Conservation (phyloP, 2,329 filamentous ascomycete genomes). For the Cephalotrichum gorgonifer region DNA sequence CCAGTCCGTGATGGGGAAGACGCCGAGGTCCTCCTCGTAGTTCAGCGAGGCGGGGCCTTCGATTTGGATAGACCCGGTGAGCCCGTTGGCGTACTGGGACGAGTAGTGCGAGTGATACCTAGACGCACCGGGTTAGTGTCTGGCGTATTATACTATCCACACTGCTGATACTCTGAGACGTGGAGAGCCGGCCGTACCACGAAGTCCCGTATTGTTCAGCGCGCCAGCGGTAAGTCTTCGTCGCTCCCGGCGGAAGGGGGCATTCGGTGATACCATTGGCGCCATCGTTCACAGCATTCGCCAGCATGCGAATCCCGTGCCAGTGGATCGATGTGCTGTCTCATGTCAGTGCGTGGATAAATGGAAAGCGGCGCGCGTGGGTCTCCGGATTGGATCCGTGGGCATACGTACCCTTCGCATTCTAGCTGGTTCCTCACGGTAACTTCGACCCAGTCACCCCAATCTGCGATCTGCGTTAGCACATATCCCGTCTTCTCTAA, state of each 20-base stretch:
- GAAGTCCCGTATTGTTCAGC: conserved; percentile 30
- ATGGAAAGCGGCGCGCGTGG: background rate
- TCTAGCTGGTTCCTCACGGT: conserved; percentile 57
- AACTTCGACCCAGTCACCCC: conserved; percentile 43
- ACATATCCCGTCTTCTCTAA: background rate
- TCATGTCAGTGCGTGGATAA: background rate
- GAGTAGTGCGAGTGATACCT: conserved; percentile 56
- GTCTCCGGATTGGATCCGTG: no score
- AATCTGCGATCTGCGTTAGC: conserved; percentile 19
- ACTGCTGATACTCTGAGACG: background rate
- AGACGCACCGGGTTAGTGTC: conserved; percentile 16
- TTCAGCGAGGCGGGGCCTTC: conserved; percentile 31
- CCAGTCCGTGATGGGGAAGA: conserved; percentile 43
- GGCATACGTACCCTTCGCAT: conserved; percentile 21
- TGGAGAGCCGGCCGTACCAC: conserved; percentile 8
- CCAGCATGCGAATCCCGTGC: conserved; percentile 35
- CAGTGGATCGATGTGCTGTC: conserved; percentile 33
- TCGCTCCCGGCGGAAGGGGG: conserved; percentile 48
- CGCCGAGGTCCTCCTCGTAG: conserved; percentile 55
- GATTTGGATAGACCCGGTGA: conserved; percentile 51
- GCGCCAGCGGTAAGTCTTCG: conserved; percentile 33
- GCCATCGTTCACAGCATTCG: conserved; percentile 35
- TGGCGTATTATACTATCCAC: background rate
- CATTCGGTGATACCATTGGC: conserved; percentile 47
- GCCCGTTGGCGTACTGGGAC: conserved; percentile 47